phyloP scores from a whole-genome alignment of 148 eudicot species.

The Limonium bicolor region DNA sequence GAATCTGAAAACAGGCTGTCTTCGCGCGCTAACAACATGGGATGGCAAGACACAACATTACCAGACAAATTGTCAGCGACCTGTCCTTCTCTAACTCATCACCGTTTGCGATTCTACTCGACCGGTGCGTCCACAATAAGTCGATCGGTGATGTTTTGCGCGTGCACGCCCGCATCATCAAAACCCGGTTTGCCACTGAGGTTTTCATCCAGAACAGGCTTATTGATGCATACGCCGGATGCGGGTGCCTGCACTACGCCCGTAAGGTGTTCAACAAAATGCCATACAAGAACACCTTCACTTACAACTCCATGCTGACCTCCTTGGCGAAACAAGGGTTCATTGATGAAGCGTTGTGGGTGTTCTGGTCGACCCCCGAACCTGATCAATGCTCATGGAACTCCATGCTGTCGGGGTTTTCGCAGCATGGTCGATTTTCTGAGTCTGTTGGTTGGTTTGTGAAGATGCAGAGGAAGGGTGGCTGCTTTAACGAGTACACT shows the following conservation, averaged over 20 bases:
- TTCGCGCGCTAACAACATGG: too few species aligned
- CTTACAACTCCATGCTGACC: conserved; percentile 44
- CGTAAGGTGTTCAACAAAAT: conserved; percentile 56
- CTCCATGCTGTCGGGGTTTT: conserved; percentile 64
- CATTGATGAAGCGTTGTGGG: conserved; percentile 34
- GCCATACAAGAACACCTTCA: conserved; percentile 43
- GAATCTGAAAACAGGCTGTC: too few species aligned
- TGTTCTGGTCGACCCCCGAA: conserved; percentile 33
- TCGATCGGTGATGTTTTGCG: conserved; percentile 23
- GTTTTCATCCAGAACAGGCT: conserved; percentile 65
- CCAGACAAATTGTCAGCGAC: conserved; percentile 18
- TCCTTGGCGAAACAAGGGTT: conserved; percentile 30
- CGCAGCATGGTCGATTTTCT: conserved; percentile 39
- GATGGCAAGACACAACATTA: conserved; percentile 43
- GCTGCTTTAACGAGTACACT: conserved; percentile 41
- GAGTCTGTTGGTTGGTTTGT: conserved; percentile 41
- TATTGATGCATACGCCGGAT: conserved; percentile 53
- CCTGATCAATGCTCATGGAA: conserved; percentile 94
- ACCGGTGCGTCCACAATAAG: conserved; percentile 38
- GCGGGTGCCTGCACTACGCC: conserved; percentile 34
- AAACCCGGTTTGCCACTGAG: conserved; percentile 41
- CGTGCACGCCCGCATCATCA: conserved; percentile 46
- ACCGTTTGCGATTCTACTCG: conserved; percentile 52
- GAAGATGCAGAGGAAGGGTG: conserved; percentile 50
- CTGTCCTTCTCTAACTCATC: conserved; percentile 33